Evolutionary conservation across 106 monocot genomes (phyloP).

Genomic region (Platanthera guangdongensis): DNA sequence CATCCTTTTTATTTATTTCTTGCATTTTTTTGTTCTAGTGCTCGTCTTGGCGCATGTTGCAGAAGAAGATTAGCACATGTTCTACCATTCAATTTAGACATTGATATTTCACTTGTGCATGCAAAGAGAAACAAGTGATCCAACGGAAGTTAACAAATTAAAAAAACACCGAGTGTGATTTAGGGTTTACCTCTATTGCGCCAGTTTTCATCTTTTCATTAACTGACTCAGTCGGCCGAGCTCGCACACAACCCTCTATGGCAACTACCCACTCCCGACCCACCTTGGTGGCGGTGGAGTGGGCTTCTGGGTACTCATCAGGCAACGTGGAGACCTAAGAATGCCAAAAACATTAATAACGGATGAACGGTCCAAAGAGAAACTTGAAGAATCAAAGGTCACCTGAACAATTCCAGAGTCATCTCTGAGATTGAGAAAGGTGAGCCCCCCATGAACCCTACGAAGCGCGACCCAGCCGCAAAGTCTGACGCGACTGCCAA

Average conservation of each 20-base stretch:
- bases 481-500: conserved; percentile 63
- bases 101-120: too few species aligned
- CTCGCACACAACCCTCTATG: conserved; percentile 63
- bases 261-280: conserved; percentile 85
- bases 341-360: not conserved
- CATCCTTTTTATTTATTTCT: too few species aligned
- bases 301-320: conserved; percentile 64
- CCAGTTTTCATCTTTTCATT: conserved; percentile 98
- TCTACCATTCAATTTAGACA: too few species aligned
- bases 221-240: conserved; percentile 57
- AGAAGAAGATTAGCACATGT: too few species aligned
- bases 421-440: conserved; percentile 85
- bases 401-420: conserved; percentile 87
- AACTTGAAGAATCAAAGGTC: not conserved
- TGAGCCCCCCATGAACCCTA: conserved; percentile 80
- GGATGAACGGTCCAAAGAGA: not conserved
- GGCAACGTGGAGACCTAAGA: conserved; percentile 76
- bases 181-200: conserved; percentile 57
- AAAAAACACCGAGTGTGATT: not conserved
- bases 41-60: too few species aligned
- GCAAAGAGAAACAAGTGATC: too few species aligned
- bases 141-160: too few species aligned
- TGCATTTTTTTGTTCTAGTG: too few species aligned
- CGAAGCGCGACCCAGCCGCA: conserved; percentile 95
- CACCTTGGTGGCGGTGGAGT: conserved; percentile 58